A percentile compares a stretch with the other conserved stretches of the same genome.
These are phyloP conservation scores for Calonectria fujianensis DNA, from an alignment of 2,329 filamentous ascomycete genomes.

Conservation along the genomic window DNA sequence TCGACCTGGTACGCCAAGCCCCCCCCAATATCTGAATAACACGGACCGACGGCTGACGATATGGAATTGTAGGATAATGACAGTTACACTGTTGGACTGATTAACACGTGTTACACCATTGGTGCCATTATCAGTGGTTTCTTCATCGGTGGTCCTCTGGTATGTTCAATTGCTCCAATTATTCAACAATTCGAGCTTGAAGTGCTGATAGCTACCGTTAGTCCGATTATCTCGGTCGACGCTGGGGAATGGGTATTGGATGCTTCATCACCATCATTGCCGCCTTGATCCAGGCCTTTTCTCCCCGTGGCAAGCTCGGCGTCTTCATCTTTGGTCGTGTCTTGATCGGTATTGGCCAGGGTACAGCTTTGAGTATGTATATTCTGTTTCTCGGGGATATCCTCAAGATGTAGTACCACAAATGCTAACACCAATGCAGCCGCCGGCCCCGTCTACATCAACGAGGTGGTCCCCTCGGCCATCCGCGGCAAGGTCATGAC, in stretches of 20 bases:
- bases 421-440: slow-evolving; percentile 61
- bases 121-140: slow-evolving; percentile 82
- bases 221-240: slow-evolving; percentile 77
- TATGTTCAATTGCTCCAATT: slow-evolving; percentile 47
- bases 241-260: slow-evolving; percentile 79
- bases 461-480: slow-evolving; percentile 78
- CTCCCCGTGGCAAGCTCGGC: slow-evolving; percentile 76
- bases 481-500: slow-evolving; percentile 81
- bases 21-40: neutral
- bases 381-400: too few species aligned
- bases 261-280: slow-evolving; percentile 79
- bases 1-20: slow-evolving; percentile 59
- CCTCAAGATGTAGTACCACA: too few species aligned
- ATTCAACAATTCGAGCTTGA: neutral
- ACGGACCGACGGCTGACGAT: slow-evolving; percentile 16
- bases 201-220: slow-evolving; percentile 48
- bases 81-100: slow-evolving; percentile 66
- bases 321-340: slow-evolving; percentile 82
- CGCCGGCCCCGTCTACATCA: slow-evolving; percentile 82
- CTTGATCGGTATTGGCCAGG: slow-evolving; percentile 82
- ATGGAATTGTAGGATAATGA: slow-evolving; percentile 59
- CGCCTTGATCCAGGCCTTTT: slow-evolving; percentile 81
- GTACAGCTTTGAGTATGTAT: slow-evolving; percentile 73
- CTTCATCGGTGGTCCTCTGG: slow-evolving; percentile 79
- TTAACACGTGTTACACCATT: slow-evolving; percentile 83